Conservation (phyloP, 805 yeast species). For the Metschnikowia shivogae region DNA sequence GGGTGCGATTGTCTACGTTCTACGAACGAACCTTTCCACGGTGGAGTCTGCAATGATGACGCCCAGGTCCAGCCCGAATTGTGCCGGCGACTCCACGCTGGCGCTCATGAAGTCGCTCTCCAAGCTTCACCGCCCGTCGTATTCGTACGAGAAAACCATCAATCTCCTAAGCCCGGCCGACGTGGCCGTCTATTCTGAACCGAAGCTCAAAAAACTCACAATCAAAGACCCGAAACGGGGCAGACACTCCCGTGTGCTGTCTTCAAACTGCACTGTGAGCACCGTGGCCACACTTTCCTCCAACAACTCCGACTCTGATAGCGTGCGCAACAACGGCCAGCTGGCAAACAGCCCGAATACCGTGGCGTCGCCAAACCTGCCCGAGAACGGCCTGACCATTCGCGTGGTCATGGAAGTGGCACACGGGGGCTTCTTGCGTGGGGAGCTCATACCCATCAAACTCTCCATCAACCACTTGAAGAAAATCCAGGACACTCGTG, state of each 20-base stretch:
- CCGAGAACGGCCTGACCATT: conserved; percentile 23
- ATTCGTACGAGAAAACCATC: conserved; percentile 52
- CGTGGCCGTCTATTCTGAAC: conserved; percentile 59
- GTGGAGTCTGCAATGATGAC: conserved; percentile 10
- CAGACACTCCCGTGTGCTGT: conserved; percentile 32
- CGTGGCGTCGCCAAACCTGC: conserved; percentile 1
- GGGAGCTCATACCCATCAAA: conserved; percentile 74
- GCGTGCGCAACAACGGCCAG: background rate
- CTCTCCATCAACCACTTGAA: conserved; percentile 66
- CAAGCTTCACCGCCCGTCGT: conserved; percentile 27
- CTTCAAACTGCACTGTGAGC: conserved; percentile 31
- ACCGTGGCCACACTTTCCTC: conserved; percentile 31
- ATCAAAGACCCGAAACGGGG: conserved; percentile 48
- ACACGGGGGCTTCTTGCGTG: conserved; percentile 69
- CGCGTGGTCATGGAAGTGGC: conserved; percentile 39
- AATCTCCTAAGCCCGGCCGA: conserved; percentile 71
- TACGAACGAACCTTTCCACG: conserved; percentile 47
- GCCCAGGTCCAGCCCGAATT: background rate
- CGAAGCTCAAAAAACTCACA: conserved; percentile 61
- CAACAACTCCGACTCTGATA: conserved; percentile 26
- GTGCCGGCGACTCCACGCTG: background rate
- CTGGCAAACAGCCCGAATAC: background rate
- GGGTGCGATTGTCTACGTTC: conserved; percentile 70
- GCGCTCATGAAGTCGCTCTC: conserved; percentile 15
- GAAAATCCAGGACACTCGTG: conserved; percentile 62